Conservation (phyloP, 2,329 filamentous ascomycete species). For the Trichoderma sp. region DNA sequence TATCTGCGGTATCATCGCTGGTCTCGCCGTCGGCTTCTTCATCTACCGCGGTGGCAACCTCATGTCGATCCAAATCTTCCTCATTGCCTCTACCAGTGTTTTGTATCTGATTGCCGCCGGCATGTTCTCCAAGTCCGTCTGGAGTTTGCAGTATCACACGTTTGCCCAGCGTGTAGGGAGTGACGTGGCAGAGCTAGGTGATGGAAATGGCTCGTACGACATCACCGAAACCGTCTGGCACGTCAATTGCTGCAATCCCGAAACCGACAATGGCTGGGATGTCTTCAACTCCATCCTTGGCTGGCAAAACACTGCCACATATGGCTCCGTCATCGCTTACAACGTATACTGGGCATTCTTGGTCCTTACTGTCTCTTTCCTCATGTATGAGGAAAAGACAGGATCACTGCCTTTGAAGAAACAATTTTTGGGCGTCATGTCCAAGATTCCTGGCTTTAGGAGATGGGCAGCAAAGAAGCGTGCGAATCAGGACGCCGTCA, state of each 20-base stretch:
- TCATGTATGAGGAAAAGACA: slow-evolving; percentile 15
- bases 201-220: slow-evolving; percentile 72
- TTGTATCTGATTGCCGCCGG: slow-evolving; percentile 79
- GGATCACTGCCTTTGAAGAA: slow-evolving; percentile 14
- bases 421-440: background rate
- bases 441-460: slow-evolving; percentile 8
- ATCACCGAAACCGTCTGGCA: slow-evolving; percentile 77
- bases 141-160: slow-evolving; percentile 64
- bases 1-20: slow-evolving; percentile 61
- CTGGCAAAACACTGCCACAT: slow-evolving; percentile 84
- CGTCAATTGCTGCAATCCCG: slow-evolving; percentile 68
- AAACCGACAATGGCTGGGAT: slow-evolving; percentile 65
- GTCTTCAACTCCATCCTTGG: slow-evolving; percentile 71
- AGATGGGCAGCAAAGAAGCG: slow-evolving; percentile 11
- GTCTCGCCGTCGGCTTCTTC: slow-evolving; percentile 59
- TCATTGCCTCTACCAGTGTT: slow-evolving; percentile 73
- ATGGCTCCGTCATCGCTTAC: slow-evolving; percentile 82
- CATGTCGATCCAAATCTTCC: slow-evolving; percentile 59
- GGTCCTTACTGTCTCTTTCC: background rate
- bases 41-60: slow-evolving; percentile 53
- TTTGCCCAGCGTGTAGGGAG: slow-evolving; percentile 54
- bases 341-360: slow-evolving; percentile 77
- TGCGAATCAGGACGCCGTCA: background rate
- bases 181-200: slow-evolving; percentile 46
- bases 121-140: slow-evolving; percentile 71